Conservation (phyloP, 1,284 basidiomycete genomes). For the Trametes hirsuta region DNA sequence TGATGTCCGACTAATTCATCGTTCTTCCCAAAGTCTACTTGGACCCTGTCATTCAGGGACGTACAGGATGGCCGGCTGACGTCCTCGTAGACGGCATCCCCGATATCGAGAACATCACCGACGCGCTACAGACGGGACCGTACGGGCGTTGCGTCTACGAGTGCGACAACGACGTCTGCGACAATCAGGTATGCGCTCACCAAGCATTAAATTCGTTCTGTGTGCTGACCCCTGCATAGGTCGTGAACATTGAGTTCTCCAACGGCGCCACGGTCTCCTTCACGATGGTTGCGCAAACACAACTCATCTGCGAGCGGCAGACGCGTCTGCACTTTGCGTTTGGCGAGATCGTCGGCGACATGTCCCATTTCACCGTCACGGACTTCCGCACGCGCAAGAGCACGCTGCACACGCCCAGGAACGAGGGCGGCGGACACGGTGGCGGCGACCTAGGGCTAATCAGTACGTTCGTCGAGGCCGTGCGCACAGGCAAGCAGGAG, state of each 20-base stretch:
- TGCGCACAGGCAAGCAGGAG: constrained; percentile 62
- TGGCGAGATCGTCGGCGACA: constrained; percentile 79
- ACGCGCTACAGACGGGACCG: constrained; percentile 47
- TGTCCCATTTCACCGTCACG: constrained; percentile 74
- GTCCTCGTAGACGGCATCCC: constrained; percentile 76
- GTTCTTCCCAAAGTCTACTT: constrained; percentile 61
- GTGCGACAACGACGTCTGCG: constrained; percentile 62
- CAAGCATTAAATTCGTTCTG: background rate
- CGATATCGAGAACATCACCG: constrained; percentile 76
- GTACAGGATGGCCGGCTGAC: constrained; percentile 64
- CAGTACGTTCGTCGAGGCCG: constrained; percentile 72
- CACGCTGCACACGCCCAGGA: constrained; percentile 52
- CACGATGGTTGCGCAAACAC: constrained; percentile 81
- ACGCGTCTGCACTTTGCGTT: constrained; percentile 71
- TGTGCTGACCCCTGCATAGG: constrained; percentile 36
- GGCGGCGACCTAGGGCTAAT: constrained; percentile 82
- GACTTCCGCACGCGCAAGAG: constrained; percentile 68
- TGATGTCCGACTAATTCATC: background rate
- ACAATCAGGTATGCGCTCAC: constrained; percentile 22
- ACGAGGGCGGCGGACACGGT: constrained; percentile 74
- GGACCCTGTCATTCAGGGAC: constrained; percentile 60
- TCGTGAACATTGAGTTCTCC: constrained; percentile 83
- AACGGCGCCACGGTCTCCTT: constrained; percentile 78
- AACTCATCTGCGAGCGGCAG: constrained; percentile 73
- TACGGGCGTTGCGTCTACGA: constrained; percentile 87